A percentile compares a stretch with the other conserved stretches of the same genome.
These are phyloP conservation scores for Gonapodya prolifera DNA, from an alignment of 192 early-diverging fungal genomes.

Conservation along the genomic window DNA sequence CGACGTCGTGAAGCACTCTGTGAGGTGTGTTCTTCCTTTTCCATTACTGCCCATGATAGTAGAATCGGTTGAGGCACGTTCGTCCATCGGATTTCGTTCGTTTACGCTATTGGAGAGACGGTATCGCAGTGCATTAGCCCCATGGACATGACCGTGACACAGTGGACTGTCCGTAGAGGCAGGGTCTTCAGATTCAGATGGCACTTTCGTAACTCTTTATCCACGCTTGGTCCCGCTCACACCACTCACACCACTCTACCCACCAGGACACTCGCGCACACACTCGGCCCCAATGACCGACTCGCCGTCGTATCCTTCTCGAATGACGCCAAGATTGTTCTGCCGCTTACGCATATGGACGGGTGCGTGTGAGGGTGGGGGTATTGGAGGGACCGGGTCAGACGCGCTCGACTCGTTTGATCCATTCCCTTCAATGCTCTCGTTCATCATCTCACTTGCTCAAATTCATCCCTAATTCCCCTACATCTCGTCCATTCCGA, in stretches of 20 bases:
- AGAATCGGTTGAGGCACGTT: no score
- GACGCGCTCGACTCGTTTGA: background rate
- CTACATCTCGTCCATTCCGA: background rate
- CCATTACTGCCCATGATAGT: no score
- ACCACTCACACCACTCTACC: no score
- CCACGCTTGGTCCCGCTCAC: background rate
- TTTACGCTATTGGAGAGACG: no score
- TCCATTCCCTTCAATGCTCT: background rate
- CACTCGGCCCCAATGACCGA: conserved; percentile 10
- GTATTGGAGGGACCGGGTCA: background rate
- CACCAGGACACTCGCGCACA: conserved; percentile 13
- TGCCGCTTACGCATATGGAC: conserved; percentile 1
- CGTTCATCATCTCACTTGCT: no score
- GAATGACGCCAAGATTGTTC: conserved; percentile 7
- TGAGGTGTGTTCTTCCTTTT: background rate
- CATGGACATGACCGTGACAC: no score
- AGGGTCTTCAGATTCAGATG: no score
- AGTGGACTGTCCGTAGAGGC: no score
- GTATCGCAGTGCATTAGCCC: no score
- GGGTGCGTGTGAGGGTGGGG: no score
- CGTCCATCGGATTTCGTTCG: no score
- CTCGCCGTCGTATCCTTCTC: conserved; percentile 21
- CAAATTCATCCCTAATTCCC: no score
- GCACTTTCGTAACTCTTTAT: background rate
- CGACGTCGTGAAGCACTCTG: conserved; percentile 23